phyloP scores from a whole-genome alignment of 2,329 filamentous ascomycete species.

The Iodosphaeria phyllophila region DNA sequence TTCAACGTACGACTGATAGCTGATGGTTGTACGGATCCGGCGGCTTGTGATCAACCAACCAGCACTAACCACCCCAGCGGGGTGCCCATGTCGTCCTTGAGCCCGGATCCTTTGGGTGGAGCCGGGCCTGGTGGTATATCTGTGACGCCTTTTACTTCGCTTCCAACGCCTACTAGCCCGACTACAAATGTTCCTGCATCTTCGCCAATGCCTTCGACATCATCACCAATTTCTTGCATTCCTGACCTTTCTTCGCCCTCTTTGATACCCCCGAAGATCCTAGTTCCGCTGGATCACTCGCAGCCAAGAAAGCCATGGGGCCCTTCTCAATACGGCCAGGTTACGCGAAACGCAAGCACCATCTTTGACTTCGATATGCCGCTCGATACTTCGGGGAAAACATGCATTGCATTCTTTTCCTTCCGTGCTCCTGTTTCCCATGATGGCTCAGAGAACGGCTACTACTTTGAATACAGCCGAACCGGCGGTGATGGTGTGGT shows the following conservation, averaged over 20 bases:
- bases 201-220: not conserved
- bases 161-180: not conserved
- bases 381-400: slow-evolving; percentile 29
- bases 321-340: slow-evolving; percentile 33
- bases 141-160: not conserved
- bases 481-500: slow-evolving; percentile 32
- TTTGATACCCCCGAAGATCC: slow-evolving; percentile 2
- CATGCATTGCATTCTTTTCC: slow-evolving; percentile 45
- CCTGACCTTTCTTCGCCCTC: not conserved
- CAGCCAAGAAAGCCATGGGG: slow-evolving; percentile 31
- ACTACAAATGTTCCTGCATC: not conserved
- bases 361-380: slow-evolving; percentile 57
- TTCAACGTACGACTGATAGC: slow-evolving; percentile 25
- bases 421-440: slow-evolving; percentile 38
- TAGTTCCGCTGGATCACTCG: slow-evolving; percentile 37
- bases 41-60: slow-evolving; percentile 2
- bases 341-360: slow-evolving; percentile 31
- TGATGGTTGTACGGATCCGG: slow-evolving; percentile 15
- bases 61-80: slow-evolving; percentile 2
- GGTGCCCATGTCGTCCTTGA: not conserved
- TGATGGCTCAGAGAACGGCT: slow-evolving; percentile 26
- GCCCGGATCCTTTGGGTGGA: not conserved
- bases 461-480: too few relatives aligned
- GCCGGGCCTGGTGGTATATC: not conserved
- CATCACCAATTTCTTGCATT: not conserved